phyloP scores from a whole-genome alignment of 2,329 filamentous ascomycete species.

The Mollisiaceae sp. region DNA sequence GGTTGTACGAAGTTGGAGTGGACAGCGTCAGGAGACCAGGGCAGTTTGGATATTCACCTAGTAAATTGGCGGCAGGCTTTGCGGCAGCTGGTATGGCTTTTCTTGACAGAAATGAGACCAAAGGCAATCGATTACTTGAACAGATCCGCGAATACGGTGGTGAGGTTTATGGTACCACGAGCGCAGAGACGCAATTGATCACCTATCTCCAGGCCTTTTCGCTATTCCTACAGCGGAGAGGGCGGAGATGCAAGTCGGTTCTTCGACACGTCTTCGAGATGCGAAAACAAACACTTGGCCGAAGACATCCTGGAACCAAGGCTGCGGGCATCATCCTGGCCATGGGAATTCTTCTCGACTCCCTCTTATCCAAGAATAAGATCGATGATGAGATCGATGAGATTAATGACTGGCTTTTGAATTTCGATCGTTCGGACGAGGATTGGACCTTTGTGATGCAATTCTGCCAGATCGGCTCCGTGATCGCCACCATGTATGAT shows the following conservation, averaged over 20 bases:
- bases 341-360: not conserved
- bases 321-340: conserved; percentile 1
- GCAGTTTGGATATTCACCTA: not conserved
- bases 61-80: not conserved
- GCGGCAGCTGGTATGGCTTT: conserved; percentile 1
- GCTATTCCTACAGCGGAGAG: not conserved
- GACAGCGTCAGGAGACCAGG: not conserved
- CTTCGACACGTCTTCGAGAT: not conserved
- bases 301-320: conserved; percentile 3
- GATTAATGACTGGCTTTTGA: conserved; percentile 2
- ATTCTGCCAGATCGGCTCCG: not conserved
- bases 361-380: not conserved
- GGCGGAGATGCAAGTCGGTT: not conserved
- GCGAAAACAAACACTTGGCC: not conserved
- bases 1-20: conserved; percentile 1
- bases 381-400: not conserved
- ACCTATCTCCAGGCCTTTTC: not conserved
- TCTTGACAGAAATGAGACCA: not conserved
- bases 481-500: conserved; percentile 3
- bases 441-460: conserved; percentile 6
- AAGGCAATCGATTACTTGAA: conserved; percentile 1
- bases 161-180: not conserved
- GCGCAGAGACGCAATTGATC: not conserved
- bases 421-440: not conserved
- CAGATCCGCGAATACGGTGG: not conserved